Base-by-base conservation (phyloP, 2,329 filamentous ascomycete genomes). In the Neoascochyta sp. region DNA sequence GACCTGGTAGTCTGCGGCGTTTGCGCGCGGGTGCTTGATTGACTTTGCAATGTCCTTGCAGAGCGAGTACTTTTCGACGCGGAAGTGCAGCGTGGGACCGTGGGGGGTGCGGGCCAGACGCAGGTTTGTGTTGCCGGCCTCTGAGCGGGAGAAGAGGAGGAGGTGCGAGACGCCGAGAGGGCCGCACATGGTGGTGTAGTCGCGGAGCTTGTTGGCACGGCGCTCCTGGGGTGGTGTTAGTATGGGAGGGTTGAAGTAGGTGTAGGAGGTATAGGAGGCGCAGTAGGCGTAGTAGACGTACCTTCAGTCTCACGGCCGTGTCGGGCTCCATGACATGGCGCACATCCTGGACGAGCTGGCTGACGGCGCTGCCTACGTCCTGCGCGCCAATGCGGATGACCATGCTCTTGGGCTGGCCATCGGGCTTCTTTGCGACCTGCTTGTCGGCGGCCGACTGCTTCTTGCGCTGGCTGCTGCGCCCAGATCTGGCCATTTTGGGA, bases 311-410 rank as follows among this genome's bases (percentile, higher is more conserved):
- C 40, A 81, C 83, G 3, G 92, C 92, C 4, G 92, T 98, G 31
- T 88, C 86, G 1, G 92, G 92, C 65, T 96, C 88, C 88, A 98
- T 94, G 69, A 96, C 90, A 32, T 75, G 75, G 51, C 92, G 81
- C 36, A 96, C 85, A 68, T 98, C 92, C 50, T 84, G 81, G 13
- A 90, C 89, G 50, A 98, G 72, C 67, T 96, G 89, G 61, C 83
- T 90, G 52, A 98, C 77, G 62, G 85, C 94, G 37, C 86, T 79
- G 35, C 92, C 92, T 29, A 98, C 87, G 60, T 95, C 86, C 53
- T 88, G 85, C 50, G 89, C 90, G 52, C 92, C 92, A 54, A 95
- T 89, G 49, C 92, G 86, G 64, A 98, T 95, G 36, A 98, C 90
- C 90, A 98, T 95, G 62, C 84, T 93, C 74, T 95, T 95, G 18